These are phyloP conservation scores for Dothideomycetidae sp. DNA, from an alignment of 2,329 filamentous ascomycete genomes.

Conservation along the genomic window DNA sequence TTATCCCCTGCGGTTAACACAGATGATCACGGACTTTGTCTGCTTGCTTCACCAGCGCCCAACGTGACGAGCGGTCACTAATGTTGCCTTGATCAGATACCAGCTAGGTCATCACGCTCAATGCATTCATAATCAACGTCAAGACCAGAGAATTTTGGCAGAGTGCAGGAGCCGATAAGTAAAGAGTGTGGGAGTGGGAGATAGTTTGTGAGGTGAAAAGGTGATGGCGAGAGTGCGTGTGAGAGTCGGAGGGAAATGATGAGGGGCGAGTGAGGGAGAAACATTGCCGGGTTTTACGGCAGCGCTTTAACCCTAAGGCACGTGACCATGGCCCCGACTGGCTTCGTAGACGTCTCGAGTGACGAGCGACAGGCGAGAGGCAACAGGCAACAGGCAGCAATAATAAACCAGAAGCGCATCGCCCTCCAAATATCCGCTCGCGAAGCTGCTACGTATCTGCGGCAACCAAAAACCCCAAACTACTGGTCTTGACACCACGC, in stretches of 20 bases:
- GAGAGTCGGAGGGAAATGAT: conserved; percentile 3
- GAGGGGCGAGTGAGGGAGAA: background rate
- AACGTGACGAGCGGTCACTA: conserved; percentile 11
- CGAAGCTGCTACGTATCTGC: too few species aligned
- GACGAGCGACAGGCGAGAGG: too few species aligned
- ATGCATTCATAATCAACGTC: conserved; percentile 3
- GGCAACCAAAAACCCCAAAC: too few species aligned
- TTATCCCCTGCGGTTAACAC: conserved; percentile 9
- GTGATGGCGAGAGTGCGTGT: conserved; percentile 7
- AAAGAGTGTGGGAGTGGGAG: conserved; percentile 7
- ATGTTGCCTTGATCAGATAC: conserved; percentile 8
- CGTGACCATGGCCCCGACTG: too few species aligned
- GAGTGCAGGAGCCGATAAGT: too few species aligned
- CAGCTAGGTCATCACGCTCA: background rate
- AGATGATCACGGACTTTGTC: conserved; percentile 13
- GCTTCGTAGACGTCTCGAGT: too few species aligned
- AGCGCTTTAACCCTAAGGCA: too few species aligned
- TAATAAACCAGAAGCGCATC: too few species aligned
- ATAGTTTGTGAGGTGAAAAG: conserved; percentile 1
- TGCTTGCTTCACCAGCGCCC: too few species aligned
- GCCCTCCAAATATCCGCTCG: too few species aligned
- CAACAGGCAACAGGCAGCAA: too few species aligned
- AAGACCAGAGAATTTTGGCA: conserved; percentile 8
- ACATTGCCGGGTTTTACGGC: background rate
- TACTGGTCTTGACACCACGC: too few species aligned